Evolutionary conservation across 306 rosid genomes (phyloP).

Genomic region (Prinsepia uniflora): DNA sequence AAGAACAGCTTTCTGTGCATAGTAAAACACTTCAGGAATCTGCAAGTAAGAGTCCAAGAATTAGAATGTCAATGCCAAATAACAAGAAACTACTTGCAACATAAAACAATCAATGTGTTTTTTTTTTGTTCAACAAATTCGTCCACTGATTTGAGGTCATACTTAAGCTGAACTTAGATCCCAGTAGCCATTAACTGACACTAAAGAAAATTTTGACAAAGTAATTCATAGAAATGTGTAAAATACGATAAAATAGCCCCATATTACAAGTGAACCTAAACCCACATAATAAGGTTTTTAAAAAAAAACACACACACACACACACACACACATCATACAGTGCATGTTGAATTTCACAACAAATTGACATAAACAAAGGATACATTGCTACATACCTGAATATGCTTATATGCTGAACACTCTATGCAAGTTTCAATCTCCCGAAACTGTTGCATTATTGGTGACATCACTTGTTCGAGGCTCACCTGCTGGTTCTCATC

Average conservation of each 20-base stretch:
- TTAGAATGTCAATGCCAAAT: slow-evolving; percentile 6
- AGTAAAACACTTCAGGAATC: slow-evolving; percentile 97
- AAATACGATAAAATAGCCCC: neutral
- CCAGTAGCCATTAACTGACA: slow-evolving; percentile 11
- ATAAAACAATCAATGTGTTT: neutral
- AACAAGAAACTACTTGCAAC: slow-evolving; percentile 5
- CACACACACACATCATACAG: too few relatives aligned
- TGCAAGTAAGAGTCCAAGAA: slow-evolving; percentile 25
- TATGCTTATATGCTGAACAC: slow-evolving; percentile 85
- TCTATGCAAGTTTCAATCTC: slow-evolving; percentile 99
- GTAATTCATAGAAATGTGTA: neutral
- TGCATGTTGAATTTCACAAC: neutral
- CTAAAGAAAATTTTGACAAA: neutral
- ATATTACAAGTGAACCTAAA: neutral
- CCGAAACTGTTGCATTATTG: slow-evolving; percentile 97
- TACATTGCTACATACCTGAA: slow-evolving; percentile 55
- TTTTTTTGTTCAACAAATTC: neutral
- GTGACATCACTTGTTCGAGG: slow-evolving; percentile 96
- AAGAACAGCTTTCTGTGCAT: slow-evolving; percentile 97
- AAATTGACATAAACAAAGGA: neutral
- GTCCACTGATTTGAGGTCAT: neutral
- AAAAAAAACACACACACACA: neutral
- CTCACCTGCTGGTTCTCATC: slow-evolving; percentile 87
- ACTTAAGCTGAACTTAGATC: slow-evolving; percentile 21
- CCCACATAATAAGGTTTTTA: neutral